Conservation (phyloP, 2,329 filamentous ascomycete genomes). For the Cladosporium colombiae region DNA sequence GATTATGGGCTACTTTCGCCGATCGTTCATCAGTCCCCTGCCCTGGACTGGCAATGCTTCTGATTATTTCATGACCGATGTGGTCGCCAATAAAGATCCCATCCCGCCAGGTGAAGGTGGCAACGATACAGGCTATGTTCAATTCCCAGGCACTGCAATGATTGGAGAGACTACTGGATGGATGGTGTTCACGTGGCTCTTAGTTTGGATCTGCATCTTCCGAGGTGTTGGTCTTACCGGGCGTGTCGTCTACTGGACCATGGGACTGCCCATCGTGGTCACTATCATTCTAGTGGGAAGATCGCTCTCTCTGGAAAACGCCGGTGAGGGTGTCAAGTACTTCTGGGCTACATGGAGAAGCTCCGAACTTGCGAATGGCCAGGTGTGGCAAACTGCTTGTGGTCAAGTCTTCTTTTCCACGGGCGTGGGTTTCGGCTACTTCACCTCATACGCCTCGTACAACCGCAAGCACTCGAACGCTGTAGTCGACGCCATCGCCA, state of each 20-base stretch:
- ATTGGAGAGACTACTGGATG: slow-evolving; percentile 60
- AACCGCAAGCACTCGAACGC: slow-evolving; percentile 59
- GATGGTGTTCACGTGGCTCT: slow-evolving; percentile 60
- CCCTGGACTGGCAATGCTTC: slow-evolving; percentile 55
- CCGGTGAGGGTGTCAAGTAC: slow-evolving; percentile 53
- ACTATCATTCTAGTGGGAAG: slow-evolving; percentile 59
- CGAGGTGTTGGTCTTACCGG: slow-evolving; percentile 60
- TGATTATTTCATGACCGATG: slow-evolving; percentile 55
- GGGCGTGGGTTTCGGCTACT: slow-evolving; percentile 61
- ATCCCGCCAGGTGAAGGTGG: slow-evolving; percentile 37
- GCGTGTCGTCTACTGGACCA: slow-evolving; percentile 63
- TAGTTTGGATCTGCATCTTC: slow-evolving; percentile 62
- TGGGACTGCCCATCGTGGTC: slow-evolving; percentile 60
- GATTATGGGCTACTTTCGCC: slow-evolving; percentile 61
- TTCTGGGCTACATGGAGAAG: slow-evolving; percentile 53
- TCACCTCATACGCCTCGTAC: slow-evolving; percentile 60
- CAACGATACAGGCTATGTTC: slow-evolving; percentile 45
- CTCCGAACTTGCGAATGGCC: slow-evolving; percentile 52
- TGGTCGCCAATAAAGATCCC: slow-evolving; percentile 51
- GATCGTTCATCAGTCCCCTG: slow-evolving; percentile 56
- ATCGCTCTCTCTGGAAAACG: slow-evolving; percentile 56
- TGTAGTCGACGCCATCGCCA: slow-evolving; percentile 59
- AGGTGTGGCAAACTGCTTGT: slow-evolving; percentile 61
- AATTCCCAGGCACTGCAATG: slow-evolving; percentile 51
- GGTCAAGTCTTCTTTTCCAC: slow-evolving; percentile 64